Evolutionary conservation across 1,284 basidiomycete genomes (phyloP).

Genomic region (Bondarzewia mesenterica): DNA sequence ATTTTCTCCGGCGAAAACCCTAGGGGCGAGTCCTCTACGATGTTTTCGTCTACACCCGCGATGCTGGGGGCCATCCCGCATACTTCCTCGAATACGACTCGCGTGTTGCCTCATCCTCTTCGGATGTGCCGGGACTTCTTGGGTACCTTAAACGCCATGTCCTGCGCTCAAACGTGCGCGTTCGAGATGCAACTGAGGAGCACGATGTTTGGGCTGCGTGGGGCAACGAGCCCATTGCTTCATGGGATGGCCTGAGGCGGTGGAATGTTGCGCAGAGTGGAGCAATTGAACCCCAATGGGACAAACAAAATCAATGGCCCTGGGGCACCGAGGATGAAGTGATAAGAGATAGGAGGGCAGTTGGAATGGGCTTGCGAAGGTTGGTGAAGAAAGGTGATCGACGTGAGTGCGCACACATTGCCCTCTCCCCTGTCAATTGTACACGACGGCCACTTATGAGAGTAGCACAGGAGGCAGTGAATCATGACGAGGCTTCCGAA

Average conservation of each 20-base stretch:
- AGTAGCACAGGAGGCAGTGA: slow-evolving; percentile 45
- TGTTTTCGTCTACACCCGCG: slow-evolving; percentile 70
- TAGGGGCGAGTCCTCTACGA: slow-evolving; percentile 90
- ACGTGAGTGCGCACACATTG: slow-evolving; percentile 48
- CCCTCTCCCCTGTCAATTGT: background rate
- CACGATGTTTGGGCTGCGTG: slow-evolving; percentile 81
- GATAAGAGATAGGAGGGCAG: slow-evolving; percentile 66
- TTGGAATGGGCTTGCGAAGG: slow-evolving; percentile 70
- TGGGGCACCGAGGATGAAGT: slow-evolving; percentile 50
- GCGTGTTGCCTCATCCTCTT: slow-evolving; percentile 17
- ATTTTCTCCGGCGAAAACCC: no score
- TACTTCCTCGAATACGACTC: slow-evolving; percentile 75
- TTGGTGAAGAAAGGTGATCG: slow-evolving; percentile 61
- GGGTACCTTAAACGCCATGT: slow-evolving; percentile 77
- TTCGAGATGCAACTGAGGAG: slow-evolving; percentile 68
- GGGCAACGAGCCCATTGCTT: slow-evolving; percentile 32
- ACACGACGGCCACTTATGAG: slow-evolving; percentile 9
- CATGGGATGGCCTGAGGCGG: slow-evolving; percentile 27
- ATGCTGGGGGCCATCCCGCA: slow-evolving; percentile 36
- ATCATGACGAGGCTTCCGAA: slow-evolving; percentile 41
- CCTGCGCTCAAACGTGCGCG: slow-evolving; percentile 82
- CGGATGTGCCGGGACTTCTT: slow-evolving; percentile 51
- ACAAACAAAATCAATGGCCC: slow-evolving; percentile 36
- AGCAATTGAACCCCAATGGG: slow-evolving; percentile 65
- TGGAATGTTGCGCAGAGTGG: slow-evolving; percentile 58